Evolutionary conservation across 2,329 filamentous ascomycete genomes (phyloP).

Genomic region (Colletotrichum plurivorum): DNA sequence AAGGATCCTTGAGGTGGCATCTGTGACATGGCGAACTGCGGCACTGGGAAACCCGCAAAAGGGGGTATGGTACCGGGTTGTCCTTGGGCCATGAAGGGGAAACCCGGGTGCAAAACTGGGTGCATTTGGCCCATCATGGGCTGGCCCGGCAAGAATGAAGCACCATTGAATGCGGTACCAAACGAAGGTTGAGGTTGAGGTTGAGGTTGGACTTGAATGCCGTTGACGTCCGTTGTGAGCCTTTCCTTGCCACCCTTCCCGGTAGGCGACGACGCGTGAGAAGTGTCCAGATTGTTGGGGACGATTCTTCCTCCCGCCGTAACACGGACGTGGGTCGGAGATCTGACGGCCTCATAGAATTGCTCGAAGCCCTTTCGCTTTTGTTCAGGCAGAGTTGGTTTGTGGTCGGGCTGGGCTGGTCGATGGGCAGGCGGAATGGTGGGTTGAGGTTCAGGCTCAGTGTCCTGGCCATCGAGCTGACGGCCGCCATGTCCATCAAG

Average conservation of each 20-base stretch:
- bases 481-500: constrained; percentile 40
- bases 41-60: constrained; percentile 25
- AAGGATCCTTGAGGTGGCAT: constrained; percentile 10
- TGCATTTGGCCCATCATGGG: constrained; percentile 34
- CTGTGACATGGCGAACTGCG: constrained; percentile 7
- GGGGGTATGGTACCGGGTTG: constrained; percentile 28
- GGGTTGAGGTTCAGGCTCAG: constrained; percentile 45
- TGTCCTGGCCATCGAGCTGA: constrained; percentile 57
- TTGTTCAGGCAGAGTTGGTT: constrained; percentile 56
- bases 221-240: constrained; percentile 42
- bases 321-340: constrained; percentile 76
- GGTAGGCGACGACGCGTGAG: constrained; percentile 64
- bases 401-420: constrained; percentile 35
- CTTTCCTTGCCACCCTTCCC: constrained; percentile 64
- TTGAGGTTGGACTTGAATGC: constrained; percentile 41
- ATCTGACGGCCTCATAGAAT: constrained; percentile 78
- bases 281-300: constrained; percentile 70
- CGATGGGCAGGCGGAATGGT: not conserved
- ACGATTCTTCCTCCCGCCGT: constrained; percentile 78
- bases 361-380: constrained; percentile 76
- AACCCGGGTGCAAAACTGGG: constrained; percentile 25
- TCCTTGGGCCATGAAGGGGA: constrained; percentile 16
- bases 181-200: constrained; percentile 37
- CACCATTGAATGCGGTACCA: constrained; percentile 26
- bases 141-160: constrained; percentile 22